phyloP scores from a whole-genome alignment of 2,329 filamentous ascomycete species.

The Neocatenulostroma microsporum region DNA sequence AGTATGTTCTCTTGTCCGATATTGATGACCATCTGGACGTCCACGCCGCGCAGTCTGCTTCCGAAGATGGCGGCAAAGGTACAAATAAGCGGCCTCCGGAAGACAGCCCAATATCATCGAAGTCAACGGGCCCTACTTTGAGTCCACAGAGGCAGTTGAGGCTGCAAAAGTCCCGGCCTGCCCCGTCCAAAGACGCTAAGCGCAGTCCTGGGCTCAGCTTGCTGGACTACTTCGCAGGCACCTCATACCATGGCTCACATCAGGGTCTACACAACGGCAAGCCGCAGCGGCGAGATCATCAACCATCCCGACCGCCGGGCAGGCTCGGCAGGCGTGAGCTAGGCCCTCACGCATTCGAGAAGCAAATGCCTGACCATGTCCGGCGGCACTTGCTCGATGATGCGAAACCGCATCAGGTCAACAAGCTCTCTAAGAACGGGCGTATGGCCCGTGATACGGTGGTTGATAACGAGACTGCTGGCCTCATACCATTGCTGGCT shows the following conservation, averaged over 20 bases:
- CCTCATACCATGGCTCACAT: slow-evolving; percentile 3
- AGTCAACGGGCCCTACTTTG: not conserved
- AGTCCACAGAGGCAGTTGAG: not conserved
- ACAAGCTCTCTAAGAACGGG: slow-evolving; percentile 37
- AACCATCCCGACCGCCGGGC: slow-evolving; percentile 10
- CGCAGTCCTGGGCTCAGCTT: slow-evolving; percentile 1
- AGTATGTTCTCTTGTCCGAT: slow-evolving; percentile 34
- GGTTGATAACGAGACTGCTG: slow-evolving; percentile 39
- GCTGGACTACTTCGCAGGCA: slow-evolving; percentile 10
- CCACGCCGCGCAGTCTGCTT: slow-evolving; percentile 30
- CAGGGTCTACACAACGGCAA: too few species aligned
- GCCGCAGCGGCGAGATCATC: not conserved
- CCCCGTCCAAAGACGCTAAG: not conserved
- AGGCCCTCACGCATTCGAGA: slow-evolving; percentile 42
- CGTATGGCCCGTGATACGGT: slow-evolving; percentile 34
- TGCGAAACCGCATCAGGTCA: slow-evolving; percentile 32
- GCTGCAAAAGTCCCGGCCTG: not conserved
- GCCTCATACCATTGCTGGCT: slow-evolving; percentile 39
- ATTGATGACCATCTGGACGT: slow-evolving; percentile 42
- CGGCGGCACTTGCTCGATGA: slow-evolving; percentile 35
- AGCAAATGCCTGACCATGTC: slow-evolving; percentile 38
- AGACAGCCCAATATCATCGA: not conserved
- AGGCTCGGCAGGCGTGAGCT: slow-evolving; percentile 35
- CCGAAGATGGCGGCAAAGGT: slow-evolving; percentile 29
- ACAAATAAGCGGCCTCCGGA: slow-evolving; percentile 12